Percentiles rank a stretch among this genome's conserved stretches.
phyloP scores from a whole-genome alignment of 176 grass and related monocot species.

The Phragmites australis region DNA sequence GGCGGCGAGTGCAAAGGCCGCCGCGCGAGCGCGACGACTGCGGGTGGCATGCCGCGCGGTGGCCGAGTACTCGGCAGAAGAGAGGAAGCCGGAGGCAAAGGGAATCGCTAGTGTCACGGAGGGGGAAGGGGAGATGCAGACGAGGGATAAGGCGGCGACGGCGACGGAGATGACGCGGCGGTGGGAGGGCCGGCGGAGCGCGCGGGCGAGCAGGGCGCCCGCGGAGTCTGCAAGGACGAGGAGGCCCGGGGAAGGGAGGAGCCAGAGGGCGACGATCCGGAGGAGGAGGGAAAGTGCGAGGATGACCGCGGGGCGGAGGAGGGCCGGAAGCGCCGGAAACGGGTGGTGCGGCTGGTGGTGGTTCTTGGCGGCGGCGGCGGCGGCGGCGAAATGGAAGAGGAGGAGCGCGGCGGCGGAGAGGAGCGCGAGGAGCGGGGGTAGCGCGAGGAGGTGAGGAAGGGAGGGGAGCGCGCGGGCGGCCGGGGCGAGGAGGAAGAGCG shows the following conservation, averaged over 20 bases:
- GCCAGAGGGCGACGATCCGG: constrained; percentile 56
- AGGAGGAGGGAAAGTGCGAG: constrained; percentile 60
- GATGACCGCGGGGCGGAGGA: constrained; percentile 50
- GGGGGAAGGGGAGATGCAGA: constrained; percentile 37
- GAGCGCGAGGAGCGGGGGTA: constrained; percentile 47
- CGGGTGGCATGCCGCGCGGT: constrained; percentile 51
- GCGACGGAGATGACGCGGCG: constrained; percentile 48
- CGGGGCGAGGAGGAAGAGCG: constrained; percentile 52
- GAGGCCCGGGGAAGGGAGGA: constrained; percentile 58
- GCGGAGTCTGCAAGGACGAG: constrained; percentile 76
- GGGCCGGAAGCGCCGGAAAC: constrained; percentile 39
- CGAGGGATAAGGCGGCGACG: constrained; percentile 50
- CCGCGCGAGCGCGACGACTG: constrained; percentile 47
- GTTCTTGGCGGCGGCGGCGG: background rate
- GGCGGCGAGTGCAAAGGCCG: constrained; percentile 56
- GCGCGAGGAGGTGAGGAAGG: constrained; percentile 28
- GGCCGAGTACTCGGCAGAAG: constrained; percentile 50
- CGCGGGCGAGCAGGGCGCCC: constrained; percentile 59
- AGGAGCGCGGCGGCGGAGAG: constrained; percentile 43
- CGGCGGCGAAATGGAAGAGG: constrained; percentile 35
- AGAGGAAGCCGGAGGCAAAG: constrained; percentile 62
- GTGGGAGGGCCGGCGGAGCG: constrained; percentile 51
- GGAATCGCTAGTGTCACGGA: constrained; percentile 52
- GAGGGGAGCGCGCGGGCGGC: constrained; percentile 45
- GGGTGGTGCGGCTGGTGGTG: constrained; percentile 35